These are phyloP conservation scores for Flammula alnicola DNA, from an alignment of 1,284 basidiomycete species.

Conservation along the genomic window DNA sequence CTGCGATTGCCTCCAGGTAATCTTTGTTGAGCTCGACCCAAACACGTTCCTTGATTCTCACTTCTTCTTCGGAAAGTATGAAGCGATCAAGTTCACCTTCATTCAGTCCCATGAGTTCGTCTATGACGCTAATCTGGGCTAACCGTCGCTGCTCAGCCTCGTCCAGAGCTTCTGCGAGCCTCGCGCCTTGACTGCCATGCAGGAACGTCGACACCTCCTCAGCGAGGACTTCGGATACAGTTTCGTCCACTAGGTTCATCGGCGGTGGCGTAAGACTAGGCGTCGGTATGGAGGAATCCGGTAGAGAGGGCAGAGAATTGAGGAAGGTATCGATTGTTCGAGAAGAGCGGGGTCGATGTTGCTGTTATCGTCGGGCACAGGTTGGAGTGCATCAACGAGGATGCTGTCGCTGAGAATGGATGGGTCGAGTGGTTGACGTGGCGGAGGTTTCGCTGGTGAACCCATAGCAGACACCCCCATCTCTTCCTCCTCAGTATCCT, in stretches of 20 bases:
- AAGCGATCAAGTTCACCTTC: conserved; percentile 93
- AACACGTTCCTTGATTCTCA: conserved; percentile 88
- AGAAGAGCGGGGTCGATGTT: conserved; percentile 67
- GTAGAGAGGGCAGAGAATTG: conserved; percentile 14
- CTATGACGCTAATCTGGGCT: conserved; percentile 46
- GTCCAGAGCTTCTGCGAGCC: conserved; percentile 62
- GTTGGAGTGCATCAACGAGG: conserved; percentile 34
- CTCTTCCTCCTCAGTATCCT: conserved; percentile 45
- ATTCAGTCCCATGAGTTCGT: conserved; percentile 80
- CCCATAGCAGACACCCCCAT: conserved; percentile 14
- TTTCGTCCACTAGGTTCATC: conserved; percentile 35
- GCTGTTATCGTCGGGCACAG: conserved; percentile 45
- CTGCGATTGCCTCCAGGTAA: conserved; percentile 89
- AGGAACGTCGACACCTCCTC: conserved; percentile 72
- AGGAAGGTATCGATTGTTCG: conserved; percentile 28
- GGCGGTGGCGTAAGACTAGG: conserved; percentile 27
- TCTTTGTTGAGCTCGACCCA: conserved; percentile 98
- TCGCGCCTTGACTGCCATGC: conserved; percentile 57
- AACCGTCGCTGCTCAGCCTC: conserved; percentile 65
- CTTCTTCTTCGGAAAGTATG: conserved; percentile 85
- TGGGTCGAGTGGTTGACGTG: conserved; percentile 44
- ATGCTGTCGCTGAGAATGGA: conserved; percentile 52
- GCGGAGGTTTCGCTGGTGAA: conserved; percentile 14
- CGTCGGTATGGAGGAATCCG: conserved; percentile 21
- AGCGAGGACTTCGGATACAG: conserved; percentile 57